Base-by-base conservation (phyloP, 331 rosid species). In the Quercus lobata region DNA sequence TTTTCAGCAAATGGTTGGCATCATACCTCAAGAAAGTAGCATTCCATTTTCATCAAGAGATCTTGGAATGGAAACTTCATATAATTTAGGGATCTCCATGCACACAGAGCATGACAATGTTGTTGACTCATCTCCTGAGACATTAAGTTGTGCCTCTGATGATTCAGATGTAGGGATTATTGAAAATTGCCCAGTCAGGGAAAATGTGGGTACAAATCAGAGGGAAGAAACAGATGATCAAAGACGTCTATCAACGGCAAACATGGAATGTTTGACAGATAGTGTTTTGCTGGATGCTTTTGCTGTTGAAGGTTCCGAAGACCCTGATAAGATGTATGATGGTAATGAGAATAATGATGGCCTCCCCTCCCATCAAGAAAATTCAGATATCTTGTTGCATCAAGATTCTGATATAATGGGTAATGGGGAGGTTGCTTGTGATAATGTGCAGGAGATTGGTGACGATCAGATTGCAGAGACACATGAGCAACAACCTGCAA, bases 1-100 rank as follows among this genome's bases (percentile, higher is more conserved):
- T 73, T 81, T 87, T 82, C 93, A 83, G 80, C 91, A 87, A 79
- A 83, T 85, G 66, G 84, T 86, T 34, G 90, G 83, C 83, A 83
- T 83, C 49, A 52, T 87, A 71, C 79, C 97, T 71, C 95, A 86
- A 84, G 37, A 91, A 77, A 79, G 87, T 79, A 82, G 78, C 18
- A 35, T 89, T 85, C 86, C 88, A 19, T 80, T 71, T 77, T 76
- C 87, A 27, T 76, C 92, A 1, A 83, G 80, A 75, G 84, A 81
- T 74, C 83, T 32, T 76, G 85, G 79, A 70, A 87, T 78, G 1
- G 85, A 87, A 57, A 34, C 84, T 46, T 58, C 86, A 52, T 85
- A 74, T 53, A 73, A 57, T 52, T 79, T 87, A 27, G 88, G 78
- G 57, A 79, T 79, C 54, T 82, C 93, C 76, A 74, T 56, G 25